phyloP scores from a whole-genome alignment of 129 eudicot species.

The Glebionis coronaria region DNA sequence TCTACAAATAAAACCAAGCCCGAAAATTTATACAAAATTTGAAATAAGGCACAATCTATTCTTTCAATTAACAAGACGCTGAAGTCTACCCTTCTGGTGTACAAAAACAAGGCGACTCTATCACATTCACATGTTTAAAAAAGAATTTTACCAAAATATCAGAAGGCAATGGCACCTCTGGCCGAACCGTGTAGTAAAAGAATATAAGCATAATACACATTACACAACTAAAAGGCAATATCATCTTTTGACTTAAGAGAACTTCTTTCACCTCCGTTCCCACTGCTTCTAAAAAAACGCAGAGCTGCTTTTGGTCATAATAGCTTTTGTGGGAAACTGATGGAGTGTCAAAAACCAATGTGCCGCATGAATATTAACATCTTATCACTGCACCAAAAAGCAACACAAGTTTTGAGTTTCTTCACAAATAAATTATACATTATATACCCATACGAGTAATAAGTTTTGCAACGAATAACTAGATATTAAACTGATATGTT shows the following conservation, averaged over 20 bases:
- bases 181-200: constrained; percentile 26
- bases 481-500: background rate
- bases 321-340: constrained; percentile 10
- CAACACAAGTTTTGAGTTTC: constrained; percentile 10
- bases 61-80: background rate
- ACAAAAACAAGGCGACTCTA: constrained; percentile 18
- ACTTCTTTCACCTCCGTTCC: constrained; percentile 13
- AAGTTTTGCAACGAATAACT: background rate
- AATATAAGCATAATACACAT: constrained; percentile 32
- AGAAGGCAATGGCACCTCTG: constrained; percentile 29
- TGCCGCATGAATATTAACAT: constrained; percentile 2
- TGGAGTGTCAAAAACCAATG: constrained; percentile 1
- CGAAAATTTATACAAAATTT: background rate
- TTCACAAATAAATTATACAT: background rate
- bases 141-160: constrained; percentile 13
- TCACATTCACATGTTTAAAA: constrained; percentile 13
- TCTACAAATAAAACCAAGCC: too few species aligned
- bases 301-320: constrained; percentile 26
- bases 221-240: constrained; percentile 12
- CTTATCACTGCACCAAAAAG: constrained; percentile 22
- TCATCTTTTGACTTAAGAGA: constrained; percentile 4
- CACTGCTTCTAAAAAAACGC: constrained; percentile 23
- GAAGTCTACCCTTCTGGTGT: background rate
- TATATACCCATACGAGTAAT: background rate
- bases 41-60: background rate